Evolutionary conservation across 208 protist genomes (phyloP).

Genomic region (Histomonas meleagridis): DNA sequence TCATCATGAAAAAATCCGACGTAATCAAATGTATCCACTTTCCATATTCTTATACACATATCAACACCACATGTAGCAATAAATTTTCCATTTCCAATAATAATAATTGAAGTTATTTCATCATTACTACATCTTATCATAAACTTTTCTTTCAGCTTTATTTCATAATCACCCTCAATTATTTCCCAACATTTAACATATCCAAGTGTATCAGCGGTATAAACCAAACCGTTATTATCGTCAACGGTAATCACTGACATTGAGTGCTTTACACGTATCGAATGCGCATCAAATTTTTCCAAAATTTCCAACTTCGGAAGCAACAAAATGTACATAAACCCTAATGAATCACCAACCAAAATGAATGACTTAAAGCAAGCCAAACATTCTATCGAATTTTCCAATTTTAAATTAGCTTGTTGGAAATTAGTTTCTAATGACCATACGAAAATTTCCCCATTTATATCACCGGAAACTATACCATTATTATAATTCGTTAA

Average conservation of each 20-base stretch:
- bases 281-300: not conserved
- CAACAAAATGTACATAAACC: not conserved
- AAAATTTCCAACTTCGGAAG: not conserved
- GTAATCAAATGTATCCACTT: not conserved
- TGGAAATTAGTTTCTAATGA: not conserved
- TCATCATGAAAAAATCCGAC: not conserved
- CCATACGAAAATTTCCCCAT: not conserved
- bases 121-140: not conserved
- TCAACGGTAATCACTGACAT: not conserved
- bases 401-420: not conserved
- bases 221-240: not conserved
- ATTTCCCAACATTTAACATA: not conserved
- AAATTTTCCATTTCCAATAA: not conserved
- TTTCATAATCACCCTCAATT: not conserved
- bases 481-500: not conserved
- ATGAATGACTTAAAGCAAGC: not conserved
- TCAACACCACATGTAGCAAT: not conserved
- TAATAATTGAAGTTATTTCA: not conserved
- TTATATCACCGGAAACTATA: not conserved
- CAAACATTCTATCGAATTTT: not conserved
- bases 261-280: not conserved
- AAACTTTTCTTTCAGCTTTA: no score
- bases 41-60: not conserved
- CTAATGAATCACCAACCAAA: not conserved
- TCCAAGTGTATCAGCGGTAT: constrained; percentile 1